These are phyloP conservation scores for Inga laurina DNA, from an alignment of 306 rosid species.

Conservation along the genomic window DNA sequence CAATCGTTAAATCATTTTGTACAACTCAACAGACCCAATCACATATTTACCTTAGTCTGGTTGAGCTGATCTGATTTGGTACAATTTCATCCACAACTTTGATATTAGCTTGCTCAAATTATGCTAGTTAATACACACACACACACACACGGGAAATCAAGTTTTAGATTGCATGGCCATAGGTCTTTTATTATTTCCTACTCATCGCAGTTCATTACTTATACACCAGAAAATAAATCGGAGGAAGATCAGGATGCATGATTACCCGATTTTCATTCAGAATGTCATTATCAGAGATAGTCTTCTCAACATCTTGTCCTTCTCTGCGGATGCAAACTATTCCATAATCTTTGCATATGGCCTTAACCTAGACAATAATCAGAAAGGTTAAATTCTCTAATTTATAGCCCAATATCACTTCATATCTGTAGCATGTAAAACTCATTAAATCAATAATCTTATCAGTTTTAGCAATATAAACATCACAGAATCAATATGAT, in stretches of 20 bases:
- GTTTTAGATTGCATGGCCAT: not conserved
- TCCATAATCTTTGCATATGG: slow-evolving; percentile 58
- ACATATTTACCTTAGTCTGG: slow-evolving; percentile 65
- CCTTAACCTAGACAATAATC: slow-evolving; percentile 38
- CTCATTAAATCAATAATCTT: not conserved
- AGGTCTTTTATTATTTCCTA: not conserved
- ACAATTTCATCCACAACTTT: slow-evolving; percentile 74
- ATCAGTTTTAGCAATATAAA: not conserved
- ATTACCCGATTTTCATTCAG: slow-evolving; percentile 50
- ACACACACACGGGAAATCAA: not conserved
- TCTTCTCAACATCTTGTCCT: slow-evolving; percentile 63
- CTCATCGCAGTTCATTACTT: not conserved
- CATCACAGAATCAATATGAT: not conserved
- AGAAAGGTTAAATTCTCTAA: no score
- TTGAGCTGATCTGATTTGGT: slow-evolving; percentile 87
- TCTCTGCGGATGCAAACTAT: slow-evolving; percentile 60
- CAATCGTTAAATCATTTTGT: not conserved
- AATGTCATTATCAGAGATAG: slow-evolving; percentile 40
- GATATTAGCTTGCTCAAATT: slow-evolving; percentile 61
- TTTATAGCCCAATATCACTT: no score
- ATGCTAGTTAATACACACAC: not conserved
- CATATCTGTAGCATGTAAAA: no score
- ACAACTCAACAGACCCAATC: slow-evolving; percentile 8
- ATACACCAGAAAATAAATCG: not conserved
- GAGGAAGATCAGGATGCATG: not conserved